Base-by-base conservation (phyloP, 176 grass and related monocot species). In the Phyllostachys edulis region DNA sequence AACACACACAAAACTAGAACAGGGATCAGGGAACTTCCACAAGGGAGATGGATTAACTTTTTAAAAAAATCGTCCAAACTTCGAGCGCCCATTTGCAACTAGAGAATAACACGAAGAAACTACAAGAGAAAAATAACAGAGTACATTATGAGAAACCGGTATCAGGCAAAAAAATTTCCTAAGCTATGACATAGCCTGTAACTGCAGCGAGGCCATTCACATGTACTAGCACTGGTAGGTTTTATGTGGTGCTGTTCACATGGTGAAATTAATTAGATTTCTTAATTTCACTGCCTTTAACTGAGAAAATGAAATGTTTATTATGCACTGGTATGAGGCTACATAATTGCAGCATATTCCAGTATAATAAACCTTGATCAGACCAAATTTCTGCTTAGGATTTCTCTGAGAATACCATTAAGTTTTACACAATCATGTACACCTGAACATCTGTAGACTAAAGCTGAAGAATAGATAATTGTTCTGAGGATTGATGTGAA, bases 281-380 rank as follows among this genome's bases (percentile, higher is more conserved):
- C 3, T 29, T 18, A 67, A 38, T 67, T 39, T 37, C 18, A n/a
- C 32, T 15, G 10, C 27, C 6, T 80, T 80, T 67, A 16, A 6
- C 42, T 76, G 23, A 36, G 41, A 54, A 62, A 51, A 36, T 67
- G 18, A 9, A 16, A 67, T 67, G 27, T 8, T 20, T 49, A 52
- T 17, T 80, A 67, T 52, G 29, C 27, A 67, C 77, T 46, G 9
- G 36, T 68, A 54, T 68, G 12, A 51, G 36, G 50, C 11, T 54
- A 6, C 47, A 39, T 18, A 15, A 39, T 49, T 67, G 34, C 18
- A 36, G 63, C 6, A 23, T 27, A 39, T 24, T 67, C 62, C 29
- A 51, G 7, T 55, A 38, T 39, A 80, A 69, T 69, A 69, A 81
- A 81, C 18, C 47, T 81, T 69, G 37, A 81, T 37, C 64, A 39